These are phyloP conservation scores for Trichoderma sp. DNA, from an alignment of 2,329 filamentous ascomycete genomes.

Conservation along the genomic window DNA sequence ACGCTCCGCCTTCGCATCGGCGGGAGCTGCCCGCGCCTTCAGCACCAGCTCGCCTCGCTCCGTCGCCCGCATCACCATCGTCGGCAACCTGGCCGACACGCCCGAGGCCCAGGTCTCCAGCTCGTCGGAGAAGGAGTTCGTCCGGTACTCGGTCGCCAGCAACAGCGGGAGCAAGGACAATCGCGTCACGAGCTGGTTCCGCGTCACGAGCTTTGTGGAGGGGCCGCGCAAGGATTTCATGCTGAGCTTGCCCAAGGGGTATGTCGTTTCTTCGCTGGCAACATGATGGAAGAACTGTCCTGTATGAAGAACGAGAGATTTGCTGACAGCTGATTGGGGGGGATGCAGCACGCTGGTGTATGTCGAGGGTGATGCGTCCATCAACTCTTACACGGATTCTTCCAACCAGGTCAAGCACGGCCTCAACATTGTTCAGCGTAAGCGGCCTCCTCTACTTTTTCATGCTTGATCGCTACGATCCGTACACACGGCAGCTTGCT, in stretches of 20 bases:
- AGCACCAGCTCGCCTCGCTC: conserved; percentile 67
- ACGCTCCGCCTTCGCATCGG: conserved; percentile 53
- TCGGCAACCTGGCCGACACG: conserved; percentile 79
- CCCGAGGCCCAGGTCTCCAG: conserved; percentile 75
- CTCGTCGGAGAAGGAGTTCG: conserved; percentile 66
- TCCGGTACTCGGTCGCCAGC: conserved; percentile 77
- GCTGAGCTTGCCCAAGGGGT: conserved; percentile 81
- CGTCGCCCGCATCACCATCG: conserved; percentile 79
- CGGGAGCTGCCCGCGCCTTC: conserved; percentile 67
- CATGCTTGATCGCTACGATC: not conserved
- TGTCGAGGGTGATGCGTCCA: conserved; percentile 78
- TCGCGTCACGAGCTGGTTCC: conserved; percentile 83
- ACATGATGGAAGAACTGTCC: not conserved
- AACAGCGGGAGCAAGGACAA: conserved; percentile 68
- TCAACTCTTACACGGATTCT: conserved; percentile 66
- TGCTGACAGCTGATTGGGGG: not conserved
- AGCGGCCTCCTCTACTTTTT: conserved; percentile 41
- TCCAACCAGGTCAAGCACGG: conserved; percentile 68
- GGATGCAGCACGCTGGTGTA: conserved; percentile 70
- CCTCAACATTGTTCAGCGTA: conserved; percentile 80
- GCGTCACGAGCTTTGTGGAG: conserved; percentile 72
- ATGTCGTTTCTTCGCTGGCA: conserved; percentile 46
- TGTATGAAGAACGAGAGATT: not conserved
- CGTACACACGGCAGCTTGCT: not conserved
- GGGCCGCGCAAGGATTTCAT: conserved; percentile 72